Evolutionary conservation across 306 rosid species (phyloP).

Genomic region (Abrus pulchellus): DNA sequence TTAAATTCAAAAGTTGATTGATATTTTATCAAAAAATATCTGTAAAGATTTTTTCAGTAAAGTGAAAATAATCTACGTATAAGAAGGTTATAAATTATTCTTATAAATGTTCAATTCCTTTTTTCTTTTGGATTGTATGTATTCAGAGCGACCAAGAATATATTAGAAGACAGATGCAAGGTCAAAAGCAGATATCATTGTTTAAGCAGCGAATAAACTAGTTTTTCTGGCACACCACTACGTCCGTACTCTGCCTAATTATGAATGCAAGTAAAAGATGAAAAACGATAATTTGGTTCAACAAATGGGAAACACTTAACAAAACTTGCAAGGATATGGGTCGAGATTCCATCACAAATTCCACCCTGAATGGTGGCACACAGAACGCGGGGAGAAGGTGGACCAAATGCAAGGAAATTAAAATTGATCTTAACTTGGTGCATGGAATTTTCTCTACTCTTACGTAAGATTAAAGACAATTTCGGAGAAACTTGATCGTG

Average conservation of each 20-base stretch:
- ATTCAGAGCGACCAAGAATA: not conserved
- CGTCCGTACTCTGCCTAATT: not conserved
- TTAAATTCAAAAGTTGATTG: too few relatives aligned
- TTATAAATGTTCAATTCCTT: too few relatives aligned
- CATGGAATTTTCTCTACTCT: slow-evolving; percentile 32
- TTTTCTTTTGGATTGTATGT: not conserved
- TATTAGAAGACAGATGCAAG: not conserved
- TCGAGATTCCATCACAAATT: not conserved
- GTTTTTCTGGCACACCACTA: not conserved
- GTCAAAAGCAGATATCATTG: not conserved
- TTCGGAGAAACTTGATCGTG: slow-evolving; percentile 33
- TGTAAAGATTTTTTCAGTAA: too few relatives aligned
- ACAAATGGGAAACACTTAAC: not conserved
- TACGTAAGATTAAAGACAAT: slow-evolving; percentile 48
- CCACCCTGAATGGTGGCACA: slow-evolving; percentile 45
- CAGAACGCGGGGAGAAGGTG: slow-evolving; percentile 34
- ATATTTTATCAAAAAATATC: too few relatives aligned
- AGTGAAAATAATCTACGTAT: too few relatives aligned
- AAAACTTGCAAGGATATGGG: not conserved
- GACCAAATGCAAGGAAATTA: slow-evolving; percentile 32
- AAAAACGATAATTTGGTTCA: slow-evolving; percentile 11
- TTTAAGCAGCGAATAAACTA: not conserved
- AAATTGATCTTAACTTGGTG: not conserved
- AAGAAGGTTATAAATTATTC: too few relatives aligned
- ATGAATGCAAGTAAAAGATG: not conserved